A percentile compares a stretch with the other conserved stretches of the same genome.
Conservation (phyloP, 306 rosid genomes). For the Dalbergia cochinchinensis region DNA sequence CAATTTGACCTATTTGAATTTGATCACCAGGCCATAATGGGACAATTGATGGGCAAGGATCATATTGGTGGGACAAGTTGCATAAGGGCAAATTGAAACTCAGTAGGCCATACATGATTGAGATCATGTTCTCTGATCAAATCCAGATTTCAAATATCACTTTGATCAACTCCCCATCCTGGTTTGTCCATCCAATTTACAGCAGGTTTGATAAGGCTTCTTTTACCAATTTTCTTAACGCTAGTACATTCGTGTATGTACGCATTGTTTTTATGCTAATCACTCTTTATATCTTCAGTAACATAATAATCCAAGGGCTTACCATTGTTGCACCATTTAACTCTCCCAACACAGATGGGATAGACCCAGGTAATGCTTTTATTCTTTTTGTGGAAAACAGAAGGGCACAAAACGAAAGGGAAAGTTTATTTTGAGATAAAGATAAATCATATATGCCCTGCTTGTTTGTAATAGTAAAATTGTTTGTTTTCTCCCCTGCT, state of each 20-base stretch:
- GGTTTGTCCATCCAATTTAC: conserved; percentile 74
- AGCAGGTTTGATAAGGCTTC: conserved; percentile 50
- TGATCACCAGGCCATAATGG: conserved; percentile 75
- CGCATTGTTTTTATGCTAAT: conserved; percentile 8
- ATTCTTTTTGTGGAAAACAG: neutral
- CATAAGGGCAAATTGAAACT: conserved; percentile 19
- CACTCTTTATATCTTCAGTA: conserved; percentile 46
- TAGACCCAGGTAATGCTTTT: conserved; percentile 62
- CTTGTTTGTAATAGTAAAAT: too few species aligned
- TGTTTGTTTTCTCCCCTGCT: too few species aligned
- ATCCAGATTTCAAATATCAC: conserved; percentile 70
- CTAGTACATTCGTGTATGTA: neutral
- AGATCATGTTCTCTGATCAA: conserved; percentile 61
- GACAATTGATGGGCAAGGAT: conserved; percentile 85
- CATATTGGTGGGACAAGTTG: conserved; percentile 73
- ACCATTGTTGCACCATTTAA: conserved; percentile 74
- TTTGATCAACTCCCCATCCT: conserved; percentile 70
- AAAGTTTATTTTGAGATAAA: too few species aligned
- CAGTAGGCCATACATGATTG: conserved; percentile 67
- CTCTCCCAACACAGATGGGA: conserved; percentile 85
- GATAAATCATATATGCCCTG: too few species aligned
- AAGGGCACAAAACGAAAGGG: too few species aligned
- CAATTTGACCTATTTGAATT: neutral
- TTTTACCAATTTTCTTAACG: neutral
- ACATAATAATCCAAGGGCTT: conserved; percentile 58